Evolutionary conservation across 192 early-diverging fungal genomes (phyloP).

Genomic region (Mortierella claussenii): DNA sequence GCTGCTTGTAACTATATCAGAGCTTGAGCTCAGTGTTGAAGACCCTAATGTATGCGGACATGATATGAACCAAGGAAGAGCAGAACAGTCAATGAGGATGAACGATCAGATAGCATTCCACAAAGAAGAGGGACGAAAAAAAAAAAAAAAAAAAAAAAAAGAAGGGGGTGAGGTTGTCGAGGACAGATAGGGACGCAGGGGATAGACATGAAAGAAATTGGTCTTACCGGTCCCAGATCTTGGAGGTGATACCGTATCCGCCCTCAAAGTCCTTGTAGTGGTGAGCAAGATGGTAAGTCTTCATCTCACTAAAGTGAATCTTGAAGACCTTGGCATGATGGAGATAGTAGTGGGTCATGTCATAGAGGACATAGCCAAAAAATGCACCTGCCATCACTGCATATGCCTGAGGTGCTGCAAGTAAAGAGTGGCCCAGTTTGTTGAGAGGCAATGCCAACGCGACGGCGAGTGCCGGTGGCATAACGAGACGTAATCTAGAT

Average conservation of each 20-base stretch:
- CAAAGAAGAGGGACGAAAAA: background rate
- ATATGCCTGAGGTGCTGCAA: constrained; percentile 72
- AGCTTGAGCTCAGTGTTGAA: constrained; percentile 42
- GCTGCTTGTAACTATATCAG: too few species aligned
- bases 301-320: constrained; percentile 85
- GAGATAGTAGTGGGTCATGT: constrained; percentile 94
- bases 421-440: constrained; percentile 61
- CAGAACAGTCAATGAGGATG: background rate
- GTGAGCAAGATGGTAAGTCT: constrained; percentile 95
- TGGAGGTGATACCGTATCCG: constrained; percentile 92
- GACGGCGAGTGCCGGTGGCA: constrained; percentile 89
- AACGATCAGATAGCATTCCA: background rate
- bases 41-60: constrained; percentile 11
- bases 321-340: constrained; percentile 86
- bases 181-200: too few species aligned
- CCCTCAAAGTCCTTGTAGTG: constrained; percentile 93
- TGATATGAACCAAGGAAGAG: background rate
- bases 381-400: constrained; percentile 79
- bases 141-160: constrained; percentile 8
- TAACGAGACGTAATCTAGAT: constrained; percentile 93
- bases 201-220: too few species aligned
- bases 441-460: constrained; percentile 74
- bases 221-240: constrained; percentile 88
- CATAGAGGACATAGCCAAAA: constrained; percentile 90
- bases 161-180: too few species aligned